These are phyloP conservation scores for Edaphochlamys debaryana DNA, from an alignment of 139 green algal species.

Conservation along the genomic window DNA sequence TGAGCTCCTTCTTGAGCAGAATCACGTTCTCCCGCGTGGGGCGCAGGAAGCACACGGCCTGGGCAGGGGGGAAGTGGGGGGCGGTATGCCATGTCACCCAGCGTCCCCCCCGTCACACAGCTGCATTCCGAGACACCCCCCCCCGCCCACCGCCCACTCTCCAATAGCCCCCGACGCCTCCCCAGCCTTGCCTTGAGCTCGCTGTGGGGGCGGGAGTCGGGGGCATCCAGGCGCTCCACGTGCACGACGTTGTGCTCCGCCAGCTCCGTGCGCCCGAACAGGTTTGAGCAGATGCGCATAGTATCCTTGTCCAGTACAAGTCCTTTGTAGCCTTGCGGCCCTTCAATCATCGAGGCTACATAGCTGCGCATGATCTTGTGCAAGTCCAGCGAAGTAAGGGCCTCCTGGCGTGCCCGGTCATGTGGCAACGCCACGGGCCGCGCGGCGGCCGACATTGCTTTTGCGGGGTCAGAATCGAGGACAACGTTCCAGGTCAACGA, in stretches of 20 bases:
- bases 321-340: constrained; percentile 89
- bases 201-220: constrained; percentile 63
- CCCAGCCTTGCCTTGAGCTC: constrained; percentile 97
- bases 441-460: too few species aligned
- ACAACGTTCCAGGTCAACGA: too few species aligned
- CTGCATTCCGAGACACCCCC: too few species aligned
- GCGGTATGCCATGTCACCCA: too few species aligned
- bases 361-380: constrained; percentile 67
- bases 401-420: constrained; percentile 47
- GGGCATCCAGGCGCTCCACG: constrained; percentile 86
- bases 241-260: constrained; percentile 92
- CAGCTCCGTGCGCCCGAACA: constrained; percentile 93
- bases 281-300: constrained; percentile 76
- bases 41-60: constrained; percentile 91
- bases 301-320: constrained; percentile 94
- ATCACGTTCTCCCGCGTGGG: constrained; percentile 91
- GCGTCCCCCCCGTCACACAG: too few species aligned
- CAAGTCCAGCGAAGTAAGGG: constrained; percentile 71
- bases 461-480: too few species aligned
- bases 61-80: neutral
- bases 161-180: too few species aligned
- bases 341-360: constrained; percentile 60
- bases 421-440: too few species aligned
- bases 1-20: constrained; percentile 86
- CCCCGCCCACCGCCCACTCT: too few species aligned